phyloP scores from a whole-genome alignment of 306 rosid species.

The Ziziphus jujuba region DNA sequence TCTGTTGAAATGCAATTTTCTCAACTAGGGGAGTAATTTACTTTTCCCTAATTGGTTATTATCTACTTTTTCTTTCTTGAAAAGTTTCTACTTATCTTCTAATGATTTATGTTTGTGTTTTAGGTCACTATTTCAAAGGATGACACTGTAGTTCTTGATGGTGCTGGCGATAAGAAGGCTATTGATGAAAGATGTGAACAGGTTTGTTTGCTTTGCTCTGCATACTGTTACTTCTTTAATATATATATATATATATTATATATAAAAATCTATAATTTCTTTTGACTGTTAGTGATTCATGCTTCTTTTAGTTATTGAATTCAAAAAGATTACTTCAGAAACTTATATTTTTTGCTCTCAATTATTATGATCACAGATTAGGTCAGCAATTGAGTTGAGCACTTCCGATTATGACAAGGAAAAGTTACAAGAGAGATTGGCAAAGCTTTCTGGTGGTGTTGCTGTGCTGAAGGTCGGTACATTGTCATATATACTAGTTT shows the following conservation, averaged over 20 bases:
- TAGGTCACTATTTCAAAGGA: slow-evolving; percentile 93
- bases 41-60: not conserved
- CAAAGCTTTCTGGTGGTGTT: slow-evolving; percentile 96
- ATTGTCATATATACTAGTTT: not conserved
- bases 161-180: slow-evolving; percentile 84
- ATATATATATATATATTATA: no score
- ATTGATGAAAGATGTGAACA: slow-evolving; percentile 97
- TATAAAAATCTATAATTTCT: no score
- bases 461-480: slow-evolving; percentile 81
- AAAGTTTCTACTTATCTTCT: not conserved
- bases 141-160: slow-evolving; percentile 95
- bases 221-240: not conserved
- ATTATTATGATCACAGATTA: slow-evolving; percentile 50
- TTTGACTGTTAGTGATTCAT: not conserved
- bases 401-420: slow-evolving; percentile 95
- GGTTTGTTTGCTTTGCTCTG: slow-evolving; percentile 44
- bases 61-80: not conserved
- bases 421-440: slow-evolving; percentile 88
- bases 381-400: slow-evolving; percentile 75
- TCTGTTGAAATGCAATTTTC: not conserved
- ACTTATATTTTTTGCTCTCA: not conserved
- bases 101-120: slow-evolving; percentile 6
- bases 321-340: not conserved
- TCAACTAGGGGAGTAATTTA: not conserved
- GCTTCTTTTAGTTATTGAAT: not conserved